phyloP scores from a whole-genome alignment of 1,284 basidiomycete genomes.

The Acaromyces ingoldii region DNA sequence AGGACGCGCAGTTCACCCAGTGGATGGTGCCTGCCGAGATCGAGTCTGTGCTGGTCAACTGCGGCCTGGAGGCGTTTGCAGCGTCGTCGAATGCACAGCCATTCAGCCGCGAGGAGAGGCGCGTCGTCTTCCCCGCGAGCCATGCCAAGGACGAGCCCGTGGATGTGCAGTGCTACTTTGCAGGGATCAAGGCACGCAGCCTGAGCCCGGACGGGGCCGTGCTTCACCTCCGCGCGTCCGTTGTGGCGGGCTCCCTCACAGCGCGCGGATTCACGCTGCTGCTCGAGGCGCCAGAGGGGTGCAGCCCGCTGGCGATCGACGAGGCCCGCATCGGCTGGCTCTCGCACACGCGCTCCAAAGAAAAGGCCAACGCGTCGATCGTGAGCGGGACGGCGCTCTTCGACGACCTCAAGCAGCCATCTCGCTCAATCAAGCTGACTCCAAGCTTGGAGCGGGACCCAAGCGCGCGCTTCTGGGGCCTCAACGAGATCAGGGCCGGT shows the following conservation, averaged over 20 bases:
- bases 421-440: not conserved
- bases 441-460: not conserved
- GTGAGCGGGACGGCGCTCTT: not conserved
- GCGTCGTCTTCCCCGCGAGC: not conserved
- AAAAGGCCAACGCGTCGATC: not conserved
- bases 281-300: not conserved
- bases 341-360: not conserved
- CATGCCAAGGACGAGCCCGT: not conserved
- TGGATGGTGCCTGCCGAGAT: constrained; percentile 3
- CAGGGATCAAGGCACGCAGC: not conserved
- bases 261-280: not conserved
- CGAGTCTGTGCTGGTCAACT: not conserved
- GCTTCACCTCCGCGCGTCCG: not conserved
- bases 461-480: not conserved
- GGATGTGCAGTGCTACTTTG: not conserved
- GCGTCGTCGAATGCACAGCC: not conserved
- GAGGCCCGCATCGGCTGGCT: not conserved
- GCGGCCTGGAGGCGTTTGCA: no score
- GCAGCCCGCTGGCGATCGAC: no score
- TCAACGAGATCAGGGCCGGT: not conserved
- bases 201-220: not conserved
- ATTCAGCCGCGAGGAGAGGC: not conserved
- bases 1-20: not conserved
- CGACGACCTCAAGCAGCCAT: not conserved
- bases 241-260: not conserved